These are phyloP conservation scores for Dendrostoma leiphaemia DNA, from an alignment of 2,329 filamentous ascomycete genomes.

Conservation along the genomic window DNA sequence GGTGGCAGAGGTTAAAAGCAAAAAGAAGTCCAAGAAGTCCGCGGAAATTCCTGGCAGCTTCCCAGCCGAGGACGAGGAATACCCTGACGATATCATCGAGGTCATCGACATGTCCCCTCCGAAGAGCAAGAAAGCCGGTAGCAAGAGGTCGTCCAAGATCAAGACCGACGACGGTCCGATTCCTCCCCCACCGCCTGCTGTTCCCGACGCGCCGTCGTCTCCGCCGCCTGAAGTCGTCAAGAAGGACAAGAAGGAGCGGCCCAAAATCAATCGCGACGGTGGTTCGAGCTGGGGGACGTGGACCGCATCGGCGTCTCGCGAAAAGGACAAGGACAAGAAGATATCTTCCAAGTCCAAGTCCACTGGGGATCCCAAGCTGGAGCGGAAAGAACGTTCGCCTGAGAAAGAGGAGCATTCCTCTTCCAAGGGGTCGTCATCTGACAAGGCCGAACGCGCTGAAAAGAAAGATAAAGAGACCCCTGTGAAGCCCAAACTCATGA, in stretches of 20 bases:
- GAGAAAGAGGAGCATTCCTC: conserved; percentile 63
- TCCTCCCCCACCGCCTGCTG: conserved; percentile 43
- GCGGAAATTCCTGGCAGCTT: conserved; percentile 56
- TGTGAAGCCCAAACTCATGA: conserved; percentile 56
- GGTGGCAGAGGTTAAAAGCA: conserved; percentile 39
- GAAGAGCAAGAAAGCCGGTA: conserved; percentile 40
- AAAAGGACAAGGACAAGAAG: conserved; percentile 53
- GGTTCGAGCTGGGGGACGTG: conserved; percentile 71
- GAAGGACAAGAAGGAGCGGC: conserved; percentile 69
- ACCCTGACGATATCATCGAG: conserved; percentile 41
- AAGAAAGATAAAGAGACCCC: conserved; percentile 39
- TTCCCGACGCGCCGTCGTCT: conserved; percentile 46
- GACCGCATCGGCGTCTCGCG: conserved; percentile 52
- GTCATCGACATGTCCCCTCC: conserved; percentile 49
- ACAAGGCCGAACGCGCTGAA: conserved; percentile 57
- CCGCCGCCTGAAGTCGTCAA: conserved; percentile 56
- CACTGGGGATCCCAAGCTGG: conserved; percentile 51
- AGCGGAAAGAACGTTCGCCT: conserved; percentile 44
- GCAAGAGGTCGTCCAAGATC: conserved; percentile 39
- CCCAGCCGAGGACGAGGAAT: conserved; percentile 47
- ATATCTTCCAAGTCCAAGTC: conserved; percentile 60
- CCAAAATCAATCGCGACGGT: conserved; percentile 71
- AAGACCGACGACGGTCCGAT: conserved; percentile 34
- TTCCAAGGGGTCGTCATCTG: conserved; percentile 71
- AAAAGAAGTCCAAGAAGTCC: conserved; percentile 33